These are phyloP conservation scores for Fusarium hainanense DNA, from an alignment of 2,329 filamentous ascomycete genomes.

Conservation along the genomic window DNA sequence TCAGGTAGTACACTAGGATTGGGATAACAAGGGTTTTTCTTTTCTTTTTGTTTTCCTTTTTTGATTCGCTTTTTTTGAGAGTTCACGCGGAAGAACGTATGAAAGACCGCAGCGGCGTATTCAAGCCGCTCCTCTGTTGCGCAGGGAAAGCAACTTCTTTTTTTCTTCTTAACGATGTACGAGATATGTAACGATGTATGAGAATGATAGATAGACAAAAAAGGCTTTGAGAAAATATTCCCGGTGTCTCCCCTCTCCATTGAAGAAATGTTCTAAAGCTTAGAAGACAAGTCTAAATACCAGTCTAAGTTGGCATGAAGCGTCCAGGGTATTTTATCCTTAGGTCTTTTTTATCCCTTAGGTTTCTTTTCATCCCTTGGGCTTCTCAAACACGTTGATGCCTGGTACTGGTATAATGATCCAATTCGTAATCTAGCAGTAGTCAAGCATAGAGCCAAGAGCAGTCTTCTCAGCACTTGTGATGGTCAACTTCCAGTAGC, in stretches of 20 bases:
- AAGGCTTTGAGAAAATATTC: not conserved
- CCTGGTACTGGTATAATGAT: no score
- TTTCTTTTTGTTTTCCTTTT: not conserved
- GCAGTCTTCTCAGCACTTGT: conserved; percentile 79
- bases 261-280: not conserved
- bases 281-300: not conserved
- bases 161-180: conserved; percentile 1
- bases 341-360: not conserved
- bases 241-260: not conserved
- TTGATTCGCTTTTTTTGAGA: not conserved
- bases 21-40: not conserved
- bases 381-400: no score
- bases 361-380: not conserved
- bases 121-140: not conserved
- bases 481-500: conserved; percentile 73
- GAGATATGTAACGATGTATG: conserved; percentile 7
- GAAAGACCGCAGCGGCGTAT: not conserved
- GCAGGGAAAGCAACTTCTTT: not conserved
- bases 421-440: conserved; percentile 40
- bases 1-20: not conserved
- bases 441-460: conserved; percentile 58
- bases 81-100: not conserved
- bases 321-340: not conserved
- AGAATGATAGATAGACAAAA: not conserved
- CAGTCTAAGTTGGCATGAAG: not conserved